phyloP scores from a whole-genome alignment of 345 rosid species.

The Camelina neglecta region DNA sequence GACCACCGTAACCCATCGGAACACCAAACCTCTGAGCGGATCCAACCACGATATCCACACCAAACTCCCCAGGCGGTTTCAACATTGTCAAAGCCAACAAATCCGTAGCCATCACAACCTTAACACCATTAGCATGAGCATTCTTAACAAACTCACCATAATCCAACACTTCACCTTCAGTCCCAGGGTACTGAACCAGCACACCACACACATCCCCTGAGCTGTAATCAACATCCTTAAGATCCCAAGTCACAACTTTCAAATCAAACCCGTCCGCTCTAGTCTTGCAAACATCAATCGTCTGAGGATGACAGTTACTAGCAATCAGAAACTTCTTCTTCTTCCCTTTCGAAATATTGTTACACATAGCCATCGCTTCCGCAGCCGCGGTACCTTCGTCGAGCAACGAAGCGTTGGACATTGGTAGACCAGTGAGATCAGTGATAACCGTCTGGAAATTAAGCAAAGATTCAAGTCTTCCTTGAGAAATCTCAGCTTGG shows the following conservation, averaged over 20 bases:
- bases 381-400: conserved; percentile 97
- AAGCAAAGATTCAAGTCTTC: conserved; percentile 80
- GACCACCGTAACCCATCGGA: conserved; percentile 96
- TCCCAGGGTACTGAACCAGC: conserved; percentile 89
- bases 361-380: conserved; percentile 98
- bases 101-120: conserved; percentile 91
- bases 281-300: conserved; percentile 84
- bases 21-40: conserved; percentile 94
- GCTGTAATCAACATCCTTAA: conserved; percentile 69
- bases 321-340: conserved; percentile 85
- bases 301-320: conserved; percentile 82
- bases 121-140: conserved; percentile 83
- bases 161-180: conserved; percentile 86
- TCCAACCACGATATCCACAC: conserved; percentile 88
- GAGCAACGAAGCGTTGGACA: conserved; percentile 91
- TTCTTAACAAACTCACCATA: conserved; percentile 76
- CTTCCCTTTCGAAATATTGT: conserved; percentile 77
- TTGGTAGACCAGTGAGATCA: conserved; percentile 84
- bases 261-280: conserved; percentile 81
- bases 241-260: conserved; percentile 65
- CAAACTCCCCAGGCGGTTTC: conserved; percentile 92
- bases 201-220: conserved; percentile 90
- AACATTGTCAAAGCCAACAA: conserved; percentile 81
- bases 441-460: conserved; percentile 83
- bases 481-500: conserved; percentile 95